Percentiles rank a stretch among this genome's conserved stretches.
These are phyloP conservation scores for Plasmodium berghei DNA, from an alignment of 169 alveolate species.

Conservation along the genomic window DNA sequence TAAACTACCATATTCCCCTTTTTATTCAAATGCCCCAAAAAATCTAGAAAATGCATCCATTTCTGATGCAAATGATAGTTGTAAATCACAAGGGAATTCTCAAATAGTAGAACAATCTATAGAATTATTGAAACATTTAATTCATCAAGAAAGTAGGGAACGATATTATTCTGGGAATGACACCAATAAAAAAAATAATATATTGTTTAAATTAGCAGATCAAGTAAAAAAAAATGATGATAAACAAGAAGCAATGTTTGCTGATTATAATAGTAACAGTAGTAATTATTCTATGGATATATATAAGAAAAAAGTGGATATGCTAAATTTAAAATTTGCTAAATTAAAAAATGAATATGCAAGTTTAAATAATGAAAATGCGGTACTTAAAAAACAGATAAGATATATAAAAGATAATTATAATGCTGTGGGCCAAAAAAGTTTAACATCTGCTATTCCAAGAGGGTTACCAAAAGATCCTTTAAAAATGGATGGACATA, in stretches of 20 bases:
- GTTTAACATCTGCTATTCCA: conserved; percentile 39
- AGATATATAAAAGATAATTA: conserved; percentile 50
- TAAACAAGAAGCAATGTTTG: not conserved
- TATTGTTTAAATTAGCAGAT: conserved; percentile 47
- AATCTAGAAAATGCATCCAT: conserved; percentile 29
- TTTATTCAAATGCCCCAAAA: conserved; percentile 16
- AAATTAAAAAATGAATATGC: conserved; percentile 71
- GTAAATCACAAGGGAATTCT: conserved; percentile 59
- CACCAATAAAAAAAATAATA: conserved; percentile 42
- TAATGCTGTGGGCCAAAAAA: conserved; percentile 14
- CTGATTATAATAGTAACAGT: conserved; percentile 32
- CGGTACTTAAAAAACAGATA: conserved; percentile 54
- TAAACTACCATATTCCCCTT: conserved; percentile 13
- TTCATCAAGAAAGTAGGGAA: conserved; percentile 53
- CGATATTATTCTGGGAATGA: conserved; percentile 13
- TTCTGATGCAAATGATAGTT: conserved; percentile 45
- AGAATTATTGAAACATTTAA: conserved; percentile 69
- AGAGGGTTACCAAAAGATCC: conserved; percentile 11
- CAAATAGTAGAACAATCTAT: conserved; percentile 74
- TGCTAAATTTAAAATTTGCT: conserved; percentile 66
- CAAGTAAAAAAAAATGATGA: conserved; percentile 44
- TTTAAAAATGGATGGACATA: conserved; percentile 4
- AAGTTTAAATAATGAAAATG: conserved; percentile 52
- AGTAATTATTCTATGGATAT: conserved; percentile 20
- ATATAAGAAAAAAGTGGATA: conserved; percentile 57